Conservation (phyloP, 2,329 filamentous ascomycete species). For the Fonsecaea pugnacius region DNA sequence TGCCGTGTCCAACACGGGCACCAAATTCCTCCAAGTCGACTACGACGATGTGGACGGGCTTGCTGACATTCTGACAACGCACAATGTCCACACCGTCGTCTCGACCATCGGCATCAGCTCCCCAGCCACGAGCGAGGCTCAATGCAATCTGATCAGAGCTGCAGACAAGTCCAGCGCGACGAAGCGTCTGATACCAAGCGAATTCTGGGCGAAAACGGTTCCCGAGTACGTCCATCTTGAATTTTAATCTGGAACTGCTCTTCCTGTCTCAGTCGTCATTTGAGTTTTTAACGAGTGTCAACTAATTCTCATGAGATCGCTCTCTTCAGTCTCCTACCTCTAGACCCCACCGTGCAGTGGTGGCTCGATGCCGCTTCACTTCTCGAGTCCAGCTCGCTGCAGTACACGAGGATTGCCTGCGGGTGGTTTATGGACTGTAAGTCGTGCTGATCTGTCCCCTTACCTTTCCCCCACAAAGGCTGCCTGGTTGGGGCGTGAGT, state of each 20-base stretch:
- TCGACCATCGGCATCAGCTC: constrained; percentile 27
- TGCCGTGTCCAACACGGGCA: not conserved
- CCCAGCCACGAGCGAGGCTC: constrained; percentile 7
- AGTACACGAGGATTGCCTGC: constrained; percentile 35
- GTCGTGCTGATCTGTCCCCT: not conserved
- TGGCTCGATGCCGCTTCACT: constrained; percentile 14
- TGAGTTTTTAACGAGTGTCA: not conserved
- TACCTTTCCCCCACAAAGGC: too few species aligned
- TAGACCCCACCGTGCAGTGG: constrained; percentile 11
- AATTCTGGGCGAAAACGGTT: constrained; percentile 31
- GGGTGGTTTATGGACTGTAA: constrained; percentile 33
- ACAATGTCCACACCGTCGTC: constrained; percentile 38
- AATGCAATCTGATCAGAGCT: constrained; percentile 37
- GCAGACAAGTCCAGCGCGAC: constrained; percentile 27
- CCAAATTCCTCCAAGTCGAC: not conserved
- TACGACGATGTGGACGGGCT: constrained; percentile 1
- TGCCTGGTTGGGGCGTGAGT: too few species aligned
- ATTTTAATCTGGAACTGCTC: too few species aligned
- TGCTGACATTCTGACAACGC: not conserved
- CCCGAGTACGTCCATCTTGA: constrained; percentile 13
- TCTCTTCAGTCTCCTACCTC: not conserved
- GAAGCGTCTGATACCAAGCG: constrained; percentile 36
- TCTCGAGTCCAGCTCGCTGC: constrained; percentile 17
- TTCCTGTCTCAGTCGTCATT: not conserved
- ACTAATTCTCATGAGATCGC: not conserved